phyloP scores from a whole-genome alignment of 495 filamentous ascomycete species.

The Lepraria neglecta region DNA sequence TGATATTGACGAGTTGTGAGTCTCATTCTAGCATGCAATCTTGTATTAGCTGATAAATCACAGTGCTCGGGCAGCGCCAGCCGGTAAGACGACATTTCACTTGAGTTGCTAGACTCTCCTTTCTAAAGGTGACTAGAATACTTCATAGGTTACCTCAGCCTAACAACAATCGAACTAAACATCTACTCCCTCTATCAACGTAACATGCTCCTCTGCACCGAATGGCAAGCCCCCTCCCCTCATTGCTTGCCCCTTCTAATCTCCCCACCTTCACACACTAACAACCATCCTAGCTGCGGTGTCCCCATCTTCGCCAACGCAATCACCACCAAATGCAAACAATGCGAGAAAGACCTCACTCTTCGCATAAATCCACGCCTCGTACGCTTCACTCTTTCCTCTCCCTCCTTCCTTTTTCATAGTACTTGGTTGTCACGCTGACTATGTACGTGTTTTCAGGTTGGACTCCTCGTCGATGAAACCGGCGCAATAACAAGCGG shows the following conservation, averaged over 20 bases:
- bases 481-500: constrained; percentile 25
- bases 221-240: constrained; percentile 43
- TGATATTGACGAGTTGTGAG: constrained; percentile 54
- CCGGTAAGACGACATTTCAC: constrained; percentile 31
- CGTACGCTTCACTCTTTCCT: constrained; percentile 8
- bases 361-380: constrained; percentile 49
- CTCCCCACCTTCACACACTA: neutral
- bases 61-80: constrained; percentile 35
- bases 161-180: constrained; percentile 50
- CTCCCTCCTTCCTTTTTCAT: neutral
- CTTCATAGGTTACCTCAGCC: constrained; percentile 55
- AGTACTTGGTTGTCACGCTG: too few species aligned
- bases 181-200: constrained; percentile 42
- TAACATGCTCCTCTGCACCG: constrained; percentile 46
- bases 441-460: neutral
- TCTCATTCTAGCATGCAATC: constrained; percentile 5
- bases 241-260: neutral
- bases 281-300: constrained; percentile 42
- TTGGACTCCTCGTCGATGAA: constrained; percentile 28
- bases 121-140: constrained; percentile 21
- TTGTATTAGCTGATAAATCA: neutral
- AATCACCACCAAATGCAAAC: constrained; percentile 41
- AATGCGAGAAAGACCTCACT: constrained; percentile 40
- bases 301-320: constrained; percentile 50
- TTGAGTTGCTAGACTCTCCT: neutral